Evolutionary conservation across 1,284 basidiomycete genomes (phyloP).

Genomic region (Ceratobasidium papillatum): DNA sequence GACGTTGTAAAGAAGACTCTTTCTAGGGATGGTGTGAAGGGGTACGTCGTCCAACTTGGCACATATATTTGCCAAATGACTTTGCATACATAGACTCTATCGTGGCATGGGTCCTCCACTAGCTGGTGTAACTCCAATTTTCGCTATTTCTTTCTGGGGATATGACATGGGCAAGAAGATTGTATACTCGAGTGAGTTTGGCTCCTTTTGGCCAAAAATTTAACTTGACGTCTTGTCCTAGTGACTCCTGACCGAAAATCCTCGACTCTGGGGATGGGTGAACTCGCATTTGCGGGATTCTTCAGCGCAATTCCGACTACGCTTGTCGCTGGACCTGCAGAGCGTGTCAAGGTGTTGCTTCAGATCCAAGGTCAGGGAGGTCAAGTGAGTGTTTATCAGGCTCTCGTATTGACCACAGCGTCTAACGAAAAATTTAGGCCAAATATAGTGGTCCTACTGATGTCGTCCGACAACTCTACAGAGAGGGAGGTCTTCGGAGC

Average conservation of each 20-base stretch:
- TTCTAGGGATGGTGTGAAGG: conserved; percentile 86
- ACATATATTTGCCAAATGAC: too few species aligned
- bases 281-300: conserved; percentile 94
- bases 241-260: conserved; percentile 73
- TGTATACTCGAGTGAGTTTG: conserved; percentile 62
- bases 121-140: conserved; percentile 97
- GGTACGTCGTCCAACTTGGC: conserved; percentile 62
- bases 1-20: conserved; percentile 94
- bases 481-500: conserved; percentile 90
- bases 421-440: conserved; percentile 79
- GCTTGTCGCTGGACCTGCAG: conserved; percentile 92
- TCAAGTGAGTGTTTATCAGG: conserved; percentile 22
- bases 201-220: not conserved
- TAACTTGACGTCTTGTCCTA: not conserved
- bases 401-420: not conserved
- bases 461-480: conserved; percentile 91
- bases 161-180: conserved; percentile 95
- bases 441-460: conserved; percentile 94
- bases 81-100: conserved; percentile 84
- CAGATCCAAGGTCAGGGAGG: conserved; percentile 62
- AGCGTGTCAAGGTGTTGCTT: conserved; percentile 95
- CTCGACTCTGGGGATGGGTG: conserved; percentile 73
- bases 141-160: conserved; percentile 98
- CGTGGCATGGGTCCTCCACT: conserved; percentile 97
- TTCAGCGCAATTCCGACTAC: conserved; percentile 94